Evolutionary conservation across 108 stramenopile genomes (phyloP).

Genomic region (Parmales sp.): DNA sequence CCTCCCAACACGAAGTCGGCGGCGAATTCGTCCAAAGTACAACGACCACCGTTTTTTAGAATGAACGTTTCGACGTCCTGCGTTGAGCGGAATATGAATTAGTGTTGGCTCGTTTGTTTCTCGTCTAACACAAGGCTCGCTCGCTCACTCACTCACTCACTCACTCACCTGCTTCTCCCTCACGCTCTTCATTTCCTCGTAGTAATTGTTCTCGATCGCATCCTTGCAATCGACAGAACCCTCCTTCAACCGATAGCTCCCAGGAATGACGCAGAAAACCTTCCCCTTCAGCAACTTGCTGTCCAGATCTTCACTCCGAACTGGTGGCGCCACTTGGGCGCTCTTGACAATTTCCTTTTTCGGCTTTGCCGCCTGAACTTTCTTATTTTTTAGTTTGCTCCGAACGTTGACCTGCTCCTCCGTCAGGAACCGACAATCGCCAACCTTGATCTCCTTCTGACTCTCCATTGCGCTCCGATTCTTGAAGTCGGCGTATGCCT

Average conservation of each 20-base stretch:
- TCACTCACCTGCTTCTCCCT: slow-evolving; percentile 43
- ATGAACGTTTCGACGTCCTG: neutral
- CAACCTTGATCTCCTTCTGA: neutral
- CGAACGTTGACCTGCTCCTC: slow-evolving; percentile 41
- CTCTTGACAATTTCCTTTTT: too few relatives aligned
- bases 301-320: too few relatives aligned
- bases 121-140: slow-evolving; percentile 38
- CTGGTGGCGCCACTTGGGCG: too few relatives aligned
- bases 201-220: slow-evolving; percentile 28
- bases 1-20: neutral
- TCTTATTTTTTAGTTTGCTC: too few relatives aligned
- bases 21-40: neutral
- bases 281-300: slow-evolving; percentile 39
- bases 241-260: slow-evolving; percentile 42
- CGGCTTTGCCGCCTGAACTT: too few relatives aligned
- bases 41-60: neutral
- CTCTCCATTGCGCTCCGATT: neutral
- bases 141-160: slow-evolving; percentile 48
- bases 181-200: slow-evolving; percentile 31
- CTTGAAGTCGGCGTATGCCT: neutral
- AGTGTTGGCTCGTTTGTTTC: neutral
- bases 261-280: slow-evolving; percentile 52
- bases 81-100: neutral
- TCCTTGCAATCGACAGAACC: neutral
- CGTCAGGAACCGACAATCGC: slow-evolving; percentile 50